These are phyloP conservation scores for Phytopythium montanum DNA, from an alignment of 352 stramenopile species.

Conservation along the genomic window DNA sequence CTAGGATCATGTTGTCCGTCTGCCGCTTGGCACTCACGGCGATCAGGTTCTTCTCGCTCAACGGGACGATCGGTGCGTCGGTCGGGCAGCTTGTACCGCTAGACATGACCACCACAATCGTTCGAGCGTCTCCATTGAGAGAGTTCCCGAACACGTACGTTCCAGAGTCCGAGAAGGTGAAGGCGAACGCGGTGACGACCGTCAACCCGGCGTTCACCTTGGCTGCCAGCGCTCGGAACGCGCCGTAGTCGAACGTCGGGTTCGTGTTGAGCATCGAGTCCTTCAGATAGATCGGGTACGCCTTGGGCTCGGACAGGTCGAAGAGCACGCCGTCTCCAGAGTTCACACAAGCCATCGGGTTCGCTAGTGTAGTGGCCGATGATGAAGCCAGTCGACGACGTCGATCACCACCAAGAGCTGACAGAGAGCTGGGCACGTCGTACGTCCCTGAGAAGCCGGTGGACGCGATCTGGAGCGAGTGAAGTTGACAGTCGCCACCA, in stretches of 20 bases:
- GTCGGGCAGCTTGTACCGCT: slow-evolving; percentile 67
- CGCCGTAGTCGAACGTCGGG: slow-evolving; percentile 86
- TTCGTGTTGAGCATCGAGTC: slow-evolving; percentile 96
- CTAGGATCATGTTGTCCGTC: slow-evolving; percentile 79
- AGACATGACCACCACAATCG: slow-evolving; percentile 85
- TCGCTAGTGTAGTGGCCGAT: slow-evolving; percentile 38
- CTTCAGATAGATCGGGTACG: slow-evolving; percentile 92
- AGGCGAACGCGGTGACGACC: slow-evolving; percentile 77
- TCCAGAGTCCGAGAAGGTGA: slow-evolving; percentile 80
- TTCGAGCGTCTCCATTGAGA: slow-evolving; percentile 55
- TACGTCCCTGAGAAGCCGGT: slow-evolving; percentile 68
- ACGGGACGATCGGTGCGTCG: slow-evolving; percentile 74
- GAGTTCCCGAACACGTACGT: slow-evolving; percentile 90
- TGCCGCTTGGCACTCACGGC: slow-evolving; percentile 72
- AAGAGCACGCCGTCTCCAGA: slow-evolving; percentile 86
- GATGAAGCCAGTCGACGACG: slow-evolving; percentile 14
- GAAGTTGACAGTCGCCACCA: slow-evolving; percentile 38
- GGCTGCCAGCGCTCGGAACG: slow-evolving; percentile 70
- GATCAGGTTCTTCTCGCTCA: slow-evolving; percentile 88
- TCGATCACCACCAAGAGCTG: slow-evolving; percentile 5
- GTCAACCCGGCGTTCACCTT: slow-evolving; percentile 57
- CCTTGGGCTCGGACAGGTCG: slow-evolving; percentile 68
- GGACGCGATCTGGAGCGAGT: slow-evolving; percentile 40
- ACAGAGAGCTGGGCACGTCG: slow-evolving; percentile 25
- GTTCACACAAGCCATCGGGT: slow-evolving; percentile 87